Base-by-base conservation (phyloP, 1,284 basidiomycete genomes). In the Ceratobasidium sp. region DNA sequence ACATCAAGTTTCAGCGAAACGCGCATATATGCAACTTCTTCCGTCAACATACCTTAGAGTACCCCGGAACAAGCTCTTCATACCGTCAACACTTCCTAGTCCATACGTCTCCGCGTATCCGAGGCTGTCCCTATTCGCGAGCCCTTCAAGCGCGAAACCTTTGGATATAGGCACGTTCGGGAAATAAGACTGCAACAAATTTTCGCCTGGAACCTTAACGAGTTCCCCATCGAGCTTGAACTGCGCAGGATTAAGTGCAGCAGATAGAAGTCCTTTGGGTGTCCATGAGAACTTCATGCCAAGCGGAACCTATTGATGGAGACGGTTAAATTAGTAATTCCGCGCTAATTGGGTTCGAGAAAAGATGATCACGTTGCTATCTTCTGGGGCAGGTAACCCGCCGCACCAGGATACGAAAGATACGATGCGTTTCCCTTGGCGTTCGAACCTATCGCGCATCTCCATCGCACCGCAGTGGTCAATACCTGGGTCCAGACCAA, bases 241-340 rank as follows among this genome's bases (percentile, higher is more conserved):
- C 74, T 81, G 81, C 8, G 96, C 96, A 0, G 85, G 82, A 79
- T 97, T 96, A 75, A 90, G 82, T 0, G 94, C 91, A 0, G 96
- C 96, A 16, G 87, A 88, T 47, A 98, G 83, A 2, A 97, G 95
- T 0, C 94, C 96, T 75, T 89, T 87, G 1, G 96, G 96, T 72
- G 90, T 93, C 96, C 96, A 98, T 74, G 94, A 96, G 80, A 98
- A 98, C 81, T 98, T 98, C 82, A 98, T 98, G 38, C 91, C 88
- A 18, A 97, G 83, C 1, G 95, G 88, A 13, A 88, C 88, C 72
- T 69, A 75, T n/a, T 26, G n/a, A n/a, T 38, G 32, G 47, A 5
- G n/a, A 4, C 3, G 8, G 0, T 46, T 47, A 41, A 57, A 73
- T 63, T 30, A 23, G 50, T n/a, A 28, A 55, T 32, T 18, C 21